These are phyloP conservation scores for Alternaria sp. DNA, from an alignment of 2,329 filamentous ascomycete genomes.

Conservation along the genomic window DNA sequence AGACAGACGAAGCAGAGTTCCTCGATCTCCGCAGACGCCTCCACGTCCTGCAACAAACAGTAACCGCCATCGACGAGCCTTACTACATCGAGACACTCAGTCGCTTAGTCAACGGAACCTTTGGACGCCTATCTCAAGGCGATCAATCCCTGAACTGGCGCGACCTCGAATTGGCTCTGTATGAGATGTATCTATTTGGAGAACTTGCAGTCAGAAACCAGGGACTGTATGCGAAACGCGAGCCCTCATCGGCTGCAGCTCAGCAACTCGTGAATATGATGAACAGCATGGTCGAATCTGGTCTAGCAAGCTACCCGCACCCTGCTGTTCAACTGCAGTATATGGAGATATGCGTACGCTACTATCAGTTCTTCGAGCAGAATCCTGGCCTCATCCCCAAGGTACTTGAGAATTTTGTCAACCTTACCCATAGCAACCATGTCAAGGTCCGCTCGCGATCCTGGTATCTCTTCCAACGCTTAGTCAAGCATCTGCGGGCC, in stretches of 20 bases:
- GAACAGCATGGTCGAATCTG: conserved; percentile 91
- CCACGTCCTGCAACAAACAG: conserved; percentile 88
- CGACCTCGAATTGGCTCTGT: conserved; percentile 88
- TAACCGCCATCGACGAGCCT: conserved; percentile 85
- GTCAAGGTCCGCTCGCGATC: conserved; percentile 87
- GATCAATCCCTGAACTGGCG: conserved; percentile 87
- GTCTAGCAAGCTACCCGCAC: conserved; percentile 86
- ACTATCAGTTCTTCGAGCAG: conserved; percentile 89
- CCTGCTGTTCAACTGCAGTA: conserved; percentile 94
- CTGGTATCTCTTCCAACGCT: conserved; percentile 95
- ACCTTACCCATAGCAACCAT: conserved; percentile 85
- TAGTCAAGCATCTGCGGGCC: conserved; percentile 83
- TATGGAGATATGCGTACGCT: conserved; percentile 97
- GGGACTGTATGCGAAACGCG: conserved; percentile 83
- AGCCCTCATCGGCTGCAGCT: conserved; percentile 78
- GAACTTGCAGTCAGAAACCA: conserved; percentile 90
- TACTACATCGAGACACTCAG: conserved; percentile 90
- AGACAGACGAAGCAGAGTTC: conserved; percentile 97
- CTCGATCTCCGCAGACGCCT: conserved; percentile 90
- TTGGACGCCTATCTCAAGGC: conserved; percentile 74
- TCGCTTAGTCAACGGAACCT: conserved; percentile 84
- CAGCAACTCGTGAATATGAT: conserved; percentile 90
- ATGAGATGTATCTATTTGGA: conserved; percentile 96
- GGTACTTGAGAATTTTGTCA: conserved; percentile 89
- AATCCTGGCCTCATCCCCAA: conserved; percentile 81